phyloP scores from a whole-genome alignment of 805 yeast species.

The Candida krabiensis region DNA sequence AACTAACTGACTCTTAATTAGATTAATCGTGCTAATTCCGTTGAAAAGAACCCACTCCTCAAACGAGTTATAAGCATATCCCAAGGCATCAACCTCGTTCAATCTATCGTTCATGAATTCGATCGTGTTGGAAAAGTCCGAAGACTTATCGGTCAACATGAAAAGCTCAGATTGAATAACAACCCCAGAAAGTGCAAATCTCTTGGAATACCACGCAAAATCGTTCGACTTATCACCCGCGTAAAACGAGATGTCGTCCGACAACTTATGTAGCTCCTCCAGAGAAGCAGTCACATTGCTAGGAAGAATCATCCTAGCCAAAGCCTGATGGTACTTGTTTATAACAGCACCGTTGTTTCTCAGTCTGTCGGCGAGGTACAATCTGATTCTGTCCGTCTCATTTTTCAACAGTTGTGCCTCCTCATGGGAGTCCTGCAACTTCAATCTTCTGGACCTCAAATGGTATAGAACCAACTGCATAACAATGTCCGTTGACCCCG shows the following conservation, averaged over 20 bases:
- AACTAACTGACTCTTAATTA: slow-evolving; percentile 67
- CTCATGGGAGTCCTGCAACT: slow-evolving; percentile 32
- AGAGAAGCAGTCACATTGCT: slow-evolving; percentile 55
- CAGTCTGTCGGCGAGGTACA: slow-evolving; percentile 46
- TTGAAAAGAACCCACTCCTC: slow-evolving; percentile 79
- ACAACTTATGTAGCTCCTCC: slow-evolving; percentile 67
- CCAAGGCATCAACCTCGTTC: slow-evolving; percentile 50
- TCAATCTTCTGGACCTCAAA: slow-evolving; percentile 43
- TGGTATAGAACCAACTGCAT: slow-evolving; percentile 47
- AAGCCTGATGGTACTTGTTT: slow-evolving; percentile 45
- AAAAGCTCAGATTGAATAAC: slow-evolving; percentile 77
- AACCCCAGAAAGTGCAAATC: slow-evolving; percentile 66
- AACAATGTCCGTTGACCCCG: slow-evolving; percentile 30
- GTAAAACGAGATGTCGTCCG: slow-evolving; percentile 80
- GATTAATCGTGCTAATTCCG: slow-evolving; percentile 60
- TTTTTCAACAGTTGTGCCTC: slow-evolving; percentile 16
- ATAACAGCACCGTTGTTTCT: slow-evolving; percentile 49
- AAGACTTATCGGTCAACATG: slow-evolving; percentile 73
- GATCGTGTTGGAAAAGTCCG: slow-evolving; percentile 54
- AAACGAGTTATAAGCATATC: slow-evolving; percentile 59
- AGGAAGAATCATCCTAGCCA: slow-evolving; percentile 67
- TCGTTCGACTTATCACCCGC: slow-evolving; percentile 81
- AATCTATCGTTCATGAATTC: slow-evolving; percentile 65
- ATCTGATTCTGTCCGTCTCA: slow-evolving; percentile 26
- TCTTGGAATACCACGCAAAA: slow-evolving; percentile 90